Evolutionary conservation across 2,329 filamentous ascomycete genomes (phyloP).

Genomic region (Tricladium varicosporioides): DNA sequence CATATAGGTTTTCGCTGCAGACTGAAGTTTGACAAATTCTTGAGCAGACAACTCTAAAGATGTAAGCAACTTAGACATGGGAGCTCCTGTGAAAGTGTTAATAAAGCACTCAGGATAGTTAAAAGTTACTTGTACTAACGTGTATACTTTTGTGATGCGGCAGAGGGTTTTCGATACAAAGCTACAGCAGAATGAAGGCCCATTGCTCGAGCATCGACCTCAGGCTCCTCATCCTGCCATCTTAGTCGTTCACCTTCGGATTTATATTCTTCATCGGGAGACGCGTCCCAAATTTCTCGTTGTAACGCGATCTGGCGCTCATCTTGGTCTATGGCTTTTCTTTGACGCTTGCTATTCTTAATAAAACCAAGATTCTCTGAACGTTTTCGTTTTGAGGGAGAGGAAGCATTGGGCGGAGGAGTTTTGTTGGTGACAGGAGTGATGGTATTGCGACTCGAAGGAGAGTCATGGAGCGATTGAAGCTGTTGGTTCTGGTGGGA

Average conservation of each 20-base stretch:
- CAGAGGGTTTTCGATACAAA: constrained; percentile 28
- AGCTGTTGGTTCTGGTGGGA: not conserved
- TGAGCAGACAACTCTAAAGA: constrained; percentile 30
- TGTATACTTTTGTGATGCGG: constrained; percentile 32
- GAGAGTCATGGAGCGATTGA: not conserved
- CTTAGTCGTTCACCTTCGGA: constrained; percentile 2
- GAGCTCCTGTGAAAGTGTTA: constrained; percentile 22
- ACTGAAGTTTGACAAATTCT: constrained; percentile 31
- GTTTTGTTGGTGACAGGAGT: no score
- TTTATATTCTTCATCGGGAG: constrained; percentile 15
- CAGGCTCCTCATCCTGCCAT: not conserved
- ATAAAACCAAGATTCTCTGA: not conserved
- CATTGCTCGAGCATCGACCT: constrained; percentile 25
- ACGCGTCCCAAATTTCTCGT: constrained; percentile 18
- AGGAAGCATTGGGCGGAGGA: no score
- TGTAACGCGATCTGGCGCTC: constrained; percentile 32
- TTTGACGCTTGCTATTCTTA: constrained; percentile 13
- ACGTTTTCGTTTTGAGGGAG: no score
- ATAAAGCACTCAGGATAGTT: not conserved
- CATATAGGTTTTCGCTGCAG: constrained; percentile 34
- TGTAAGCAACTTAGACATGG: constrained; percentile 31
- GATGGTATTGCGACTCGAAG: not conserved
- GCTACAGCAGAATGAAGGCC: constrained; percentile 31
- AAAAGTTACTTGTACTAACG: constrained; percentile 18
- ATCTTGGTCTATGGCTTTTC: constrained; percentile 6